A percentile compares a stretch with the other conserved stretches of the same genome.
Evolutionary conservation across 75 land plant species (phyloP).

Genomic region (Cryptomeria japonica): DNA sequence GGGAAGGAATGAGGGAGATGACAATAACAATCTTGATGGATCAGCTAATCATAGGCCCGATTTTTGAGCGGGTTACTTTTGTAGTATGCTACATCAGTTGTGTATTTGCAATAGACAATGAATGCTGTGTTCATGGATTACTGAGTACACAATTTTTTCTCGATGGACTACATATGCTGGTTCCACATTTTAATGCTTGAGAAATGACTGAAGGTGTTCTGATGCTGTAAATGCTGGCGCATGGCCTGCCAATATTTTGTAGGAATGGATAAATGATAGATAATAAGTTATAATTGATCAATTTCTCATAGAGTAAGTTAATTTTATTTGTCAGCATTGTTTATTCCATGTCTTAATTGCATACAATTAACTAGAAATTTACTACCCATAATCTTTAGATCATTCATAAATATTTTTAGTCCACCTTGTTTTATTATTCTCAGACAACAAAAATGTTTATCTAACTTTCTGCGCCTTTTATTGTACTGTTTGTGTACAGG

Average conservation of each 20-base stretch:
- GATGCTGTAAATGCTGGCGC: background rate
- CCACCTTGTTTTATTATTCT: background rate
- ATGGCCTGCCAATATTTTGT: background rate
- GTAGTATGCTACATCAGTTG: background rate
- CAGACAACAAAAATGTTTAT: too few species aligned
- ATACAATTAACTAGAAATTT: background rate
- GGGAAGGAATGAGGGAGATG: background rate
- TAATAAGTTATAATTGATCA: background rate
- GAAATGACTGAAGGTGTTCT: background rate
- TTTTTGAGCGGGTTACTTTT: background rate
- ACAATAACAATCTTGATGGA: background rate
- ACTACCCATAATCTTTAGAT: too few species aligned
- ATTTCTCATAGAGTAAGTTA: background rate
- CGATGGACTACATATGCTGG: background rate
- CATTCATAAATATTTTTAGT: background rate
- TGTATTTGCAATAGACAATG: background rate
- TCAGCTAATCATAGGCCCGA: background rate
- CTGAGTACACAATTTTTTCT: background rate
- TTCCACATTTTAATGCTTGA: background rate
- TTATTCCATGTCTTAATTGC: background rate
- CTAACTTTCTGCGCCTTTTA: background rate
- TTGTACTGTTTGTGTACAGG: background rate
- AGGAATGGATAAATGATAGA: background rate
- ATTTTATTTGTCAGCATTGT: background rate
- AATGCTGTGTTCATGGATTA: background rate